Percentiles rank a stretch among this genome's conserved stretches.
Conservation (phyloP, 2,329 filamentous ascomycete genomes). For the Penicillium polonicum region DNA sequence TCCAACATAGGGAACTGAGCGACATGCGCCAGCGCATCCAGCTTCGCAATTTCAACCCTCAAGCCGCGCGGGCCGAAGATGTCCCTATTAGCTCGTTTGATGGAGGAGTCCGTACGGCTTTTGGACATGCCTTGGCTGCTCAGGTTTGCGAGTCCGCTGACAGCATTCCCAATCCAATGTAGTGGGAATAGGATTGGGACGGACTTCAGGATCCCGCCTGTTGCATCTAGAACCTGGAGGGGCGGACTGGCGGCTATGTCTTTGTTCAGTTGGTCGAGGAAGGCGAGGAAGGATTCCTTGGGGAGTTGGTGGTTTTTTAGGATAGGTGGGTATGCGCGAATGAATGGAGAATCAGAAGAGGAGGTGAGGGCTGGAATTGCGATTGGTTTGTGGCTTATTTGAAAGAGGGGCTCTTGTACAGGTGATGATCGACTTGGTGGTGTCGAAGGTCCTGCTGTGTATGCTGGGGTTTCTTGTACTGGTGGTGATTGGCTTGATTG, state of each 20-base stretch:
- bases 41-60: conserved; percentile 28
- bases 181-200: conserved; percentile 27
- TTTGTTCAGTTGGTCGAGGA: conserved; percentile 31
- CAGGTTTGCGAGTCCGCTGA: conserved; percentile 26
- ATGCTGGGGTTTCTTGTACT: not conserved
- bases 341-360: conserved; percentile 15
- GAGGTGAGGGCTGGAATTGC: conserved; percentile 19
- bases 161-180: conserved; percentile 24
- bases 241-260: conserved; percentile 26
- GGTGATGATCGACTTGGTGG: not conserved
- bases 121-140: conserved; percentile 24
- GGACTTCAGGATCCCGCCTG: conserved; percentile 25
- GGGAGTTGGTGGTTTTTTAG: conserved; percentile 12
- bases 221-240: conserved; percentile 28
- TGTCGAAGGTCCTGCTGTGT: conserved; percentile 1
- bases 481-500: not conserved
- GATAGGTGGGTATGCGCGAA: conserved; percentile 20
- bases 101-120: conserved; percentile 22
- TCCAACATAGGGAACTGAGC: conserved; percentile 28
- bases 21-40: conserved; percentile 29
- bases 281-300: conserved; percentile 22
- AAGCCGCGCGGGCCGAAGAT: conserved; percentile 27
- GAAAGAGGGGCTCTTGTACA: not conserved
- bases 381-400: conserved; percentile 7
- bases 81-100: conserved; percentile 27